Evolutionary conservation across 257 asterid genomes (phyloP), one percentile per base, ranked within the genome.

Genomic region (Penstemon davidsonii): DNA sequence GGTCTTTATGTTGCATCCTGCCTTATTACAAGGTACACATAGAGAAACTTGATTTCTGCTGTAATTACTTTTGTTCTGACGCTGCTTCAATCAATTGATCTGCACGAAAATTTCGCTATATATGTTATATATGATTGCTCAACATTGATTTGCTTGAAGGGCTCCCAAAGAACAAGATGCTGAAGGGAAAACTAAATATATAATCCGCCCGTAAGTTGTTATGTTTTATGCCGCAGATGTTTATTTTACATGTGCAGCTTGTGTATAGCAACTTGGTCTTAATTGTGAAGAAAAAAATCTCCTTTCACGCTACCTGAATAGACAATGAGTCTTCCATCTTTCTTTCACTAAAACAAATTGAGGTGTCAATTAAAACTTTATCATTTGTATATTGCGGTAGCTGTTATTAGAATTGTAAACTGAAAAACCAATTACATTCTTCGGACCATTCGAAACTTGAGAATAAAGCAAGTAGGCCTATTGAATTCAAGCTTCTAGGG

Each of bases 1-100:
- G 98, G 98, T 60, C 97, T 93, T 76, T 85, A 88, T 86, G 87
- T 90, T 76, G 97, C 98, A 60, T 93, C 98, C 61, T 93, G 96
- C 85, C 50, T 93, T 61, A 70, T 92, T 64, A 92, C 96, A 1
- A 86, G 98, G 98, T 92, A 79, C 60, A 61, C 75, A 53, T 53
- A 55, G 25, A 18, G 55, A 70, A 59, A 57, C 67, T 76, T 46
- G 67, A 66, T 63, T 25, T 55, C 55, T 58, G 68, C 62, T 55
- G n/a, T 19, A 6, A 4, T 25, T 62, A 39, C 67, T 64, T 55
- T 73, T 44, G 60, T 40, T 64, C 55, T 70, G 60, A 72, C 69
- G 43, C 44, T 45, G 62, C 12, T 54, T 55, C 25, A 37, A 19
- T 49, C 42, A 44, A 39, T 51, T 40, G 61, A 57, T 41, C 60